These are phyloP conservation scores for Ceratocystis diversiconidia DNA, from an alignment of 2,329 filamentous ascomycete genomes.

Conservation along the genomic window DNA sequence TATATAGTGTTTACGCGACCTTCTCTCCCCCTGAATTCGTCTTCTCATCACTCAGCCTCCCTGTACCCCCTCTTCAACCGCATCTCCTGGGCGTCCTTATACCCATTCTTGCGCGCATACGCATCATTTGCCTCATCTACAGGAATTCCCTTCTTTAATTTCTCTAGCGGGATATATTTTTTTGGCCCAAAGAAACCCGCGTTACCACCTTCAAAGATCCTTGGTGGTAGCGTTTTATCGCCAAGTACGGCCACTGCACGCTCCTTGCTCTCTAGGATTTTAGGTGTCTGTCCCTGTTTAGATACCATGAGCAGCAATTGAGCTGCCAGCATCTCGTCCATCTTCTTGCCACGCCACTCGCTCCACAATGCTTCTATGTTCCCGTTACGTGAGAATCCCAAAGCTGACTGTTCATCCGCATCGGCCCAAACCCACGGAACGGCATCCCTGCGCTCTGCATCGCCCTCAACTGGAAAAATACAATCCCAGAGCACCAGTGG, in stretches of 20 bases:
- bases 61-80: slow-evolving; percentile 24
- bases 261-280: slow-evolving; percentile 3
- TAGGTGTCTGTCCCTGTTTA: slow-evolving; percentile 25
- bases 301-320: slow-evolving; percentile 53
- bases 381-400: slow-evolving; percentile 50
- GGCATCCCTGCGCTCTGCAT: slow-evolving; percentile 36
- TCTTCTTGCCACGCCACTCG: slow-evolving; percentile 69
- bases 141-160: slow-evolving; percentile 34
- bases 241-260: slow-evolving; percentile 13
- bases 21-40: not conserved
- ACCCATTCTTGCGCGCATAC: slow-evolving; percentile 49
- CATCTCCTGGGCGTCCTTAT: slow-evolving; percentile 37
- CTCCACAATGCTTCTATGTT: slow-evolving; percentile 67
- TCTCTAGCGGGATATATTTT: slow-evolving; percentile 41
- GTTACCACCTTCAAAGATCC: slow-evolving; percentile 44
- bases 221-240: slow-evolving; percentile 8
- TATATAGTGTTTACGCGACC: slow-evolving; percentile 18
- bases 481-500: slow-evolving; percentile 95
- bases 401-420: slow-evolving; percentile 46
- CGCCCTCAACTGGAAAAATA: slow-evolving; percentile 45
- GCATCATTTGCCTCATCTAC: slow-evolving; percentile 44
- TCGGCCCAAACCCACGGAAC: slow-evolving; percentile 62
- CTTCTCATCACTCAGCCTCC: slow-evolving; percentile 18
- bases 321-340: slow-evolving; percentile 74
- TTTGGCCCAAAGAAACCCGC: slow-evolving; percentile 28